These are phyloP conservation scores for Auriscalpium orientale DNA, from an alignment of 768 basidiomycete genomes.

Conservation along the genomic window DNA sequence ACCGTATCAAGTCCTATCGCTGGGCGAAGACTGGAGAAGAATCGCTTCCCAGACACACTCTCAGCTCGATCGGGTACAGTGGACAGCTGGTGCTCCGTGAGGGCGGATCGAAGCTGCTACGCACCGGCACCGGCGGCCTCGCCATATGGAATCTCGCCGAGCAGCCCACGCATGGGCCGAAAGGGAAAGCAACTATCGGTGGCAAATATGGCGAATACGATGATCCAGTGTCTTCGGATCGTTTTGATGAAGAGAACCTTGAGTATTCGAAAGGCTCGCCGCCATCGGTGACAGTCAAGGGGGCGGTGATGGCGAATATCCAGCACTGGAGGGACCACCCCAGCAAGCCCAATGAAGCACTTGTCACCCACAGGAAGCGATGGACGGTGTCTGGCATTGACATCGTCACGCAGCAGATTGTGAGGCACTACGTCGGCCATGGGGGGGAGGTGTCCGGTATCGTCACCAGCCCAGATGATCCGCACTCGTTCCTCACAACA, in stretches of 20 bases:
- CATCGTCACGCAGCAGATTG: constrained; percentile 21
- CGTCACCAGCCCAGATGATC: constrained; percentile 28
- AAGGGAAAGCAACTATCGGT: constrained; percentile 15
- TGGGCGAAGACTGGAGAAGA: constrained; percentile 16
- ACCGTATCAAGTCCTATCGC: constrained; percentile 31
- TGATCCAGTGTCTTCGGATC: constrained; percentile 14
- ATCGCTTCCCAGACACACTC: constrained; percentile 25
- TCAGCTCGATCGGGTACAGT: constrained; percentile 16
- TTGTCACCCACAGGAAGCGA: not conserved
- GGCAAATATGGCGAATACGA: constrained; percentile 4
- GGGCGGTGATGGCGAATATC: not conserved
- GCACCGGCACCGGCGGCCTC: constrained; percentile 28
- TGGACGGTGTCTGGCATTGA: constrained; percentile 21
- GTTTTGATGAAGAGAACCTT: constrained; percentile 18
- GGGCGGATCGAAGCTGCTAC: constrained; percentile 19
- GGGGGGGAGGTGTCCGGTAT: constrained; percentile 26
- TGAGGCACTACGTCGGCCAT: constrained; percentile 30
- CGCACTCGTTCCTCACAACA: constrained; percentile 29
- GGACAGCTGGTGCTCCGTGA: constrained; percentile 28
- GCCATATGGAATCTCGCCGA: constrained; percentile 30
- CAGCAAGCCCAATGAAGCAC: not conserved
- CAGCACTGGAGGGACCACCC: not conserved
- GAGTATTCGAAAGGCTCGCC: constrained; percentile 23
- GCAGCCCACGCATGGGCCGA: constrained; percentile 24
- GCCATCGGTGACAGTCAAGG: constrained; percentile 7